Evolutionary conservation across 371 early-diverging fungal genomes (phyloP), one percentile per base, ranked within the genome.

Genomic region (Actinomucor elegans): DNA sequence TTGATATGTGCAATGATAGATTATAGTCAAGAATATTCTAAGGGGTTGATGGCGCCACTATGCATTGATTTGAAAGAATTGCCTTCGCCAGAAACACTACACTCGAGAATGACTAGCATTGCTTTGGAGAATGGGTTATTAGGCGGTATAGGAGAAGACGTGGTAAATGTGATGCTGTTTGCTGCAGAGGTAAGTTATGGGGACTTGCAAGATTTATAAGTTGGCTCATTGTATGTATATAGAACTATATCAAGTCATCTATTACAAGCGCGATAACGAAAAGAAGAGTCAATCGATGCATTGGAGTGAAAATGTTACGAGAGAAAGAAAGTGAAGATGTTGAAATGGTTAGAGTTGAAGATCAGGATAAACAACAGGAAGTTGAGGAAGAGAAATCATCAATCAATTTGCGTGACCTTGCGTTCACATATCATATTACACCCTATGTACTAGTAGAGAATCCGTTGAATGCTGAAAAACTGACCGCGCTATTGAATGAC

Each of bases 231-330:
- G n/a, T n/a, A n/a, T n/a, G n/a, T 44, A 4, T 23, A 1, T 60
- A 83, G 81, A 81, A 81, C 55, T 88, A 90, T 45, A 73, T 90
- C 52, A 88, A 88, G 55, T 85, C 81, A 50, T 79, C 88, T 1
- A 77, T 89, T 37, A 85, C 86, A 27, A 87, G 86, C 33, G 81
- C 83, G 29, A 81, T 90, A 29, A 80, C 75, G 64, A 88, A 89
- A 52, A 64, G 83, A 54, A 73, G 90, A 38, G 73, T 83, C 5
- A 88, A 89, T 59, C 75, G 88, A 36, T 71, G 86, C 1, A 74
- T 87, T 45, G 89, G 88, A 4, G 75, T 85, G n/a, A 38, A 52
- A 33, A 64, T 71, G 65, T 7, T 46, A 31, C 53, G 43, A 2
- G n/a, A n/a, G n/a, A n/a, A n/a, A n/a, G n/a, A n/a, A n/a, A n/a